Evolutionary conservation across 1,139 yeast species (phyloP), one percentile per base, ranked within the genome.

Genomic region (Saccharomycopsis crataegensis): DNA sequence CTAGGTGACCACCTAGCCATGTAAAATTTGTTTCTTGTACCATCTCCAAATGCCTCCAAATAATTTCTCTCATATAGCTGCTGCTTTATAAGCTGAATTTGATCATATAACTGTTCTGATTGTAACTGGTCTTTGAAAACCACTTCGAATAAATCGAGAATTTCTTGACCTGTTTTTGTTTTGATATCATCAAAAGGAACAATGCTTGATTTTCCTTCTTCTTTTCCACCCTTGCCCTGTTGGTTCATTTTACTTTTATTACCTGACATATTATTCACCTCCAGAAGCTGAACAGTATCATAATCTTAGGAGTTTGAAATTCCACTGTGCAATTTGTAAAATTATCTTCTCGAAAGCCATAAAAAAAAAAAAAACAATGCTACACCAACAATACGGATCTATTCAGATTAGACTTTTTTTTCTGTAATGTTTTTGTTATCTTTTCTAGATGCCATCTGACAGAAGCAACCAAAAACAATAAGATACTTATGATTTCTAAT

Each of bases 1-100:
- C 94, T 80, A 0, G 96, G 93, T 0, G 94, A 78, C 96, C 96
- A 89, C 61, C 96, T 71, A 22, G 83, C 79, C 14, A 84, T 87
- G 63, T 89, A 89, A 0, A 95, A 96, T 61, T 77, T 77, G 49
- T 95, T 71, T 61, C 85, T 83, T 52, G 74, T 77, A 54, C 78
- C 83, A 51, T 71, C 69, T 53, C 78, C 79, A 65, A 89, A 89
- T 0, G 96, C 96, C 32, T 73, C 70, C 2, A 75, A 59, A 64
- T 87, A 89, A 59, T 87, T 82, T 60, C 96, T 70, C 51, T 86
- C 79, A 66, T 72, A 89, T 34, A 89, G 70, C 53, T 79, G 79
- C 1, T 82, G 76, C 62, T 89, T 89, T 34, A 89, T 95, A 1
- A 64, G 61, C 64, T 89, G 96, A 33, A 89, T 79, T 51, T 74